Evolutionary conservation across 371 early-diverging fungal genomes (phyloP).

Genomic region (Dinochytrium kinnereticum): DNA sequence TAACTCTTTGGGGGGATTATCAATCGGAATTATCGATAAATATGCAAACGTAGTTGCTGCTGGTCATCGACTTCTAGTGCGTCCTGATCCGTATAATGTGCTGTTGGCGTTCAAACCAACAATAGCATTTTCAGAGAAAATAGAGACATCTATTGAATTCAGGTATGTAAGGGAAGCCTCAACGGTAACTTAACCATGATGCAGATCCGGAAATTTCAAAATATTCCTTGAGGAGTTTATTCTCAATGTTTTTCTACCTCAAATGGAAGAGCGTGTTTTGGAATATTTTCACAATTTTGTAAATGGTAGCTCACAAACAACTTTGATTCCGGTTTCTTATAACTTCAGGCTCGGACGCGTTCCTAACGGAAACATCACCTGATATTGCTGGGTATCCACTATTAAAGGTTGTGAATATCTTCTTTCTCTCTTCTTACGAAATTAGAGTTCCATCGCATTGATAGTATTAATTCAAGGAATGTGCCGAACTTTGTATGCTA

Average conservation of each 20-base stretch:
- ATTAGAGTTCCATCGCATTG: conserved; percentile 68
- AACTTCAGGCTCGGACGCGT: conserved; percentile 51
- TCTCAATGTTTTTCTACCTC: conserved; percentile 73
- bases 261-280: conserved; percentile 74
- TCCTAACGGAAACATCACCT: conserved; percentile 44
- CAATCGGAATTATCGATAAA: conserved; percentile 63
- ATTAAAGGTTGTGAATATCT: conserved; percentile 39
- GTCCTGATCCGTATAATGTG: conserved; percentile 74
- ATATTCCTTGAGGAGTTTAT: conserved; percentile 81
- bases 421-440: background rate
- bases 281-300: conserved; percentile 70
- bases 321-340: background rate
- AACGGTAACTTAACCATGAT: conserved; percentile 1
- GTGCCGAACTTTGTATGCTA: conserved; percentile 68
- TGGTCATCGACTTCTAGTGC: conserved; percentile 71
- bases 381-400: conserved; percentile 46
- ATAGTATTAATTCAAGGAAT: conserved; percentile 69
- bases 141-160: conserved; percentile 48
- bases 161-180: too few relatives aligned
- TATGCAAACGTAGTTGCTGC: conserved; percentile 68
- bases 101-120: conserved; percentile 73
- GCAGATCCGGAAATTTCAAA: conserved; percentile 64
- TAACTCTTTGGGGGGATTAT: background rate
- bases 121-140: conserved; percentile 62
- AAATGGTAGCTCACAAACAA: conserved; percentile 54